Base-by-base conservation (phyloP, 2,329 filamentous ascomycete species). In the Phialemonium atrogriseum region DNA sequence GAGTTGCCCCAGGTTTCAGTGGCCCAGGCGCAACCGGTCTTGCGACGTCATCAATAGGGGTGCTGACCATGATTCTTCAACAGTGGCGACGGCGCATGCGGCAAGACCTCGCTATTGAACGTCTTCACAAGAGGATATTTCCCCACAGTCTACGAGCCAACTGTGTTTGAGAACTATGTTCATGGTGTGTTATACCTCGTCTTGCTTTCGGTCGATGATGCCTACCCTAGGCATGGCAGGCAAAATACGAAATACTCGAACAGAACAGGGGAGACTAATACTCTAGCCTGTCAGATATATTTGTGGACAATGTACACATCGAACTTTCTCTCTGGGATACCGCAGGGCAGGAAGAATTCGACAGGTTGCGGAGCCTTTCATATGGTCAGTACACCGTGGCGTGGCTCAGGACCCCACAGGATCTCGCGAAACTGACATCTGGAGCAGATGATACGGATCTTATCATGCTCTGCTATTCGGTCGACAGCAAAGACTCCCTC, bases 111-210 rank as follows among this genome's bases (percentile, higher is more conserved):
- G 43, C 64, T 96, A 52, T 66, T 98, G 50, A 98, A 98, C 58
- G 91, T 98, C 58, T 98, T 98, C 64, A 98, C 91, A 46, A 79
- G 89, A 82, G 89, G 89, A 83, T 94, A 95, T 61, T 98, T 98
- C 59, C 89, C 89, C 31, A 95, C 89, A 36, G 89, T 96, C 52
- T 96, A 96, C 66, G 88, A 96, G 62, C 91, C 91, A 33, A 98
- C 89, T 21, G 89, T 95, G 44, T 95, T 95, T 61, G 89, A 98
- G 59, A 98, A 98, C 63, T 98, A 96, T 60, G 89, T 98, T 42
- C 89, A 98, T 58, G 87, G 85, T 93, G 72, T 54, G 71, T 53
- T 32, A n/a, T n/a, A n/a, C n/a, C n/a, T n/a, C n/a, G n/a, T n/a
- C n/a, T n/a, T n/a, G n/a, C n/a, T n/a, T n/a, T n/a, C n/a, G n/a